phyloP scores from a whole-genome alignment of 2,329 filamentous ascomycete species.

The Aspergillus oerlinghausenensis region DNA sequence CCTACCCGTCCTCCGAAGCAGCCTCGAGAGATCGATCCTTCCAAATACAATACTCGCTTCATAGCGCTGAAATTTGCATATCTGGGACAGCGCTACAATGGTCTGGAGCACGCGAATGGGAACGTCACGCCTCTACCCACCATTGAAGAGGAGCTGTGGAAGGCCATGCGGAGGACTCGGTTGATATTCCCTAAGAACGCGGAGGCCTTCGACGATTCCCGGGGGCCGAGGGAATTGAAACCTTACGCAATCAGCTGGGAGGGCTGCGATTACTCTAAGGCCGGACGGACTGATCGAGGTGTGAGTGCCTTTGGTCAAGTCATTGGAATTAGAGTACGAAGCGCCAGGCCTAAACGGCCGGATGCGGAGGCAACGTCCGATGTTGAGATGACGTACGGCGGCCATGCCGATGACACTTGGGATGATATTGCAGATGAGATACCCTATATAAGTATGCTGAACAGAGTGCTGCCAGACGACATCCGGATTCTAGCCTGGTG shows the following conservation, averaged over 20 bases:
- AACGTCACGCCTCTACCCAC: conserved; percentile 67
- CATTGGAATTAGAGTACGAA: conserved; percentile 75
- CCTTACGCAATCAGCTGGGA: conserved; percentile 65
- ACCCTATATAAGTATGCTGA: conserved; percentile 76
- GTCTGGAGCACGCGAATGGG: conserved; percentile 79
- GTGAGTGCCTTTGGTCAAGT: conserved; percentile 98
- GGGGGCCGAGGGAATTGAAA: conserved; percentile 37
- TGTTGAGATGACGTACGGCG: conserved; percentile 12
- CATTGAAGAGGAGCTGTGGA: conserved; percentile 92
- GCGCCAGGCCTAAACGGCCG: conserved; percentile 59
- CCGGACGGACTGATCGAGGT: conserved; percentile 84
- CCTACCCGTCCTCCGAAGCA: conserved; percentile 37
- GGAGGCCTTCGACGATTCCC: conserved; percentile 35
- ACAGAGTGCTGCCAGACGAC: conserved; percentile 80
- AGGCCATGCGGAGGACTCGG: conserved; percentile 74
- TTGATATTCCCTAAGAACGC: conserved; percentile 69
- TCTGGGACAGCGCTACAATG: conserved; percentile 84
- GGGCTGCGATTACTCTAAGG: conserved; percentile 88
- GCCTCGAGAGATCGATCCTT: conserved; percentile 64
- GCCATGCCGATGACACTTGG: conserved; percentile 43
- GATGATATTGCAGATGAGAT: conserved; percentile 76
- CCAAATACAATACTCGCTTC: conserved; percentile 73
- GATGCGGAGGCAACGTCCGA: conserved; percentile 1
- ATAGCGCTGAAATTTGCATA: conserved; percentile 95
- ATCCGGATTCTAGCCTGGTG: conserved; percentile 94